These are phyloP conservation scores for Phytopythium helicoides DNA, from an alignment of 352 stramenopile genomes.

Conservation along the genomic window DNA sequence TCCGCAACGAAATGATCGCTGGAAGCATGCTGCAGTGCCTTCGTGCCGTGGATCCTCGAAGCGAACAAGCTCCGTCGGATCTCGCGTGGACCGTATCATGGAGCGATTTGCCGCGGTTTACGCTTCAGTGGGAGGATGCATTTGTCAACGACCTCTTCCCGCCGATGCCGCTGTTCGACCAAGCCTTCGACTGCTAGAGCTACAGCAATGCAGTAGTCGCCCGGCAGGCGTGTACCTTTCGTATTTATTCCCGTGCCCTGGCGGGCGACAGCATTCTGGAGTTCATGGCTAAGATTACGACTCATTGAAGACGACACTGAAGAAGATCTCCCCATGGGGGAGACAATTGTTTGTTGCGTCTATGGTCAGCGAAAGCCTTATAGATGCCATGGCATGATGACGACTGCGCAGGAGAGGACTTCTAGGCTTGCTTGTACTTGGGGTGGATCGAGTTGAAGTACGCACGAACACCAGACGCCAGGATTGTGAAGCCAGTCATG, in stretches of 20 bases:
- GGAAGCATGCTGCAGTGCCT: conserved; percentile 42
- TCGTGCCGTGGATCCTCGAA: conserved; percentile 25
- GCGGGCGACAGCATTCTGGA: too few relatives aligned
- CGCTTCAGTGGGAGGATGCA: conserved; percentile 44
- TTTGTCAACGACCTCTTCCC: conserved; percentile 37
- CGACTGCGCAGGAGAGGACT: too few relatives aligned
- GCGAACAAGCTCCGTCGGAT: conserved; percentile 12
- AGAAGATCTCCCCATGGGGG: too few relatives aligned
- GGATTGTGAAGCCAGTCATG: conserved; percentile 52
- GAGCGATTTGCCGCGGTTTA: conserved; percentile 37
- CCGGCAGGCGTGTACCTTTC: not conserved
- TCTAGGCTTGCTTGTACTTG: conserved; percentile 67
- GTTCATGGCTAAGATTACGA: too few relatives aligned
- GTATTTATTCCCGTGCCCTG: conserved; percentile 9
- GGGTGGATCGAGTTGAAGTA: conserved; percentile 58
- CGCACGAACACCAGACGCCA: conserved; percentile 59
- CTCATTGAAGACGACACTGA: conserved; percentile 1
- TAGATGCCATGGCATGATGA: too few relatives aligned
- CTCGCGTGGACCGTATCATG: conserved; percentile 30
- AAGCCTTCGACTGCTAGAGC: too few relatives aligned
- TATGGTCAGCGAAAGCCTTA: too few relatives aligned
- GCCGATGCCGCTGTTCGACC: conserved; percentile 21
- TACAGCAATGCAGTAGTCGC: too few relatives aligned
- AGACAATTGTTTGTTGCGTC: too few relatives aligned
- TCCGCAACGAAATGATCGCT: conserved; percentile 17